Evolutionary conservation across 1,284 basidiomycete genomes (phyloP).

Genomic region (Trametes hirsuta): DNA sequence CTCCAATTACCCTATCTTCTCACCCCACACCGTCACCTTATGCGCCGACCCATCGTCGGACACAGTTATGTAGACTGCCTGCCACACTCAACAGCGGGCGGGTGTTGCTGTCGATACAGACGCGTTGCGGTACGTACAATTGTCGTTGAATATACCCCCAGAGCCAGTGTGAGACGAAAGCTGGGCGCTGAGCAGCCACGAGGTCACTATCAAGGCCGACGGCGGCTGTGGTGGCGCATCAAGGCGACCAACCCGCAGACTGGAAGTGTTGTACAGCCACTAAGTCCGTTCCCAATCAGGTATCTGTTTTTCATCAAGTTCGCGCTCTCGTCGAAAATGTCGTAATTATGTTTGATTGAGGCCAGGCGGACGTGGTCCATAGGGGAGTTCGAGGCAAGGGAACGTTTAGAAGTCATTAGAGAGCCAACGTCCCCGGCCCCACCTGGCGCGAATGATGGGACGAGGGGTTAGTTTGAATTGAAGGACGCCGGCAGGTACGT

Average conservation of each 20-base stretch:
- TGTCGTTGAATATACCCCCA: too few relatives aligned
- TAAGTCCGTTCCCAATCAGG: background rate
- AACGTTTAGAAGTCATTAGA: too few relatives aligned
- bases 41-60: background rate
- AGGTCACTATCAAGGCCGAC: background rate
- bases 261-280: background rate
- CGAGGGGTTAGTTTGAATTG: too few relatives aligned
- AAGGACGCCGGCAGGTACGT: too few relatives aligned
- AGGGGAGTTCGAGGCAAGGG: too few relatives aligned
- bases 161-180: background rate
- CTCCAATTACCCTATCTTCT: constrained; percentile 6
- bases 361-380: too few relatives aligned
- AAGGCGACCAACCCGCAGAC: background rate
- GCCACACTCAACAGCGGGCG: background rate
- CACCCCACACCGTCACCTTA: background rate
- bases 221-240: constrained; percentile 9
- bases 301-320: too few relatives aligned
- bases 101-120: background rate
- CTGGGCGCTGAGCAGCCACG: background rate
- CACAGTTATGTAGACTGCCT: background rate
- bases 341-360: too few relatives aligned
- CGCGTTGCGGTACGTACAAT: too few relatives aligned
- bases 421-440: too few relatives aligned
- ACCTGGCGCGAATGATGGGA: too few relatives aligned
- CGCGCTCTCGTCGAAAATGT: too few relatives aligned